Evolutionary conservation across 2,329 filamentous ascomycete genomes (phyloP), one percentile per base, ranked within the genome.

Genomic region (Hirsutella minnesotensis): DNA sequence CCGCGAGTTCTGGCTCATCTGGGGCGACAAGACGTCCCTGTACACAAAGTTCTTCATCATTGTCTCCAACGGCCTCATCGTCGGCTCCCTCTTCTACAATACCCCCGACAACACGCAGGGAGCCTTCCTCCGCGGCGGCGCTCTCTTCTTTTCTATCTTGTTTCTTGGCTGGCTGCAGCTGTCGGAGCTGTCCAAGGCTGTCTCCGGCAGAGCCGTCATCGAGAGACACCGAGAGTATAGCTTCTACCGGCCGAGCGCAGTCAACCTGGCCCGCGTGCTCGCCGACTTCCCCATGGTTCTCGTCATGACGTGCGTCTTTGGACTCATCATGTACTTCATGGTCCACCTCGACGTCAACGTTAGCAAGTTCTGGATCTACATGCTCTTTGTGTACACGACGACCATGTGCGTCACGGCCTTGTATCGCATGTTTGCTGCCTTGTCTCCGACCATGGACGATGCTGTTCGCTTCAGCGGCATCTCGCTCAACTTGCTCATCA

Each of bases 31-130:
- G 46, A 79, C 79, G 1, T 82, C 83, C 0, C 69, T 92, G 1
- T 81, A 79, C 58, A 90, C 84, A 34, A 92, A 90, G 51, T 72
- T 83, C 46, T 83, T 87, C 61, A 86, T 87, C 56, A 84, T 88
- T 52, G 62, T 90, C 44, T 73, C 81, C 44, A 85, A 86, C 57
- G 68, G 61, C 4, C 69, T 94, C 9, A 85, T 94, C 47, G 80
- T 89, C 42, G 82, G 84, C 2, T 86, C 81, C 2, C 68, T 92
- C 16, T 92, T 92, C 63, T 86, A 87, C 53, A 76, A 84, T 47
- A 63, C 85, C 24, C 62, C 72, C 1, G 49, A 64, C 1, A 67
- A 72, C 38, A 85, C 82, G 0, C 59, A 59, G 1, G 81, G 79
- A 43, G 81, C 84, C 57, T 88, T 81, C 59, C 51, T 61, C 12